Evolutionary conservation across 257 asterid species (phyloP).

Genomic region (Nyctanthes arbortristis): DNA sequence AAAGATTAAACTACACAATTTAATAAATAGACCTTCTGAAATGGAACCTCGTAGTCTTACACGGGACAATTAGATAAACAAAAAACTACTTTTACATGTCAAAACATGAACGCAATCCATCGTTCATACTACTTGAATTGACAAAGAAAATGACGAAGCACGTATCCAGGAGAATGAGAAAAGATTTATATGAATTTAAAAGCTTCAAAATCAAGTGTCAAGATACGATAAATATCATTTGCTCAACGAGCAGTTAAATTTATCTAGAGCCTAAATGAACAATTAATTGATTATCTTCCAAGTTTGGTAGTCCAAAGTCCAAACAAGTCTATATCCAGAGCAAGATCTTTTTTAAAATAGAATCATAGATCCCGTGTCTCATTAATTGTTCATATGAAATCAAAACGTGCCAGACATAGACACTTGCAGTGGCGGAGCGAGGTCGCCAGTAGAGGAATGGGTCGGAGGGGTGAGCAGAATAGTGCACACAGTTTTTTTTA

Average conservation of each 20-base stretch:
- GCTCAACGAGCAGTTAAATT: not conserved
- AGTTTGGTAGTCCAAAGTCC: not conserved
- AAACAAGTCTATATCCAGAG: not conserved
- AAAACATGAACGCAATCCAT: not conserved
- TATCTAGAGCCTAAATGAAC: not conserved
- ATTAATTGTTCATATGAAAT: not conserved
- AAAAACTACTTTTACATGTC: not conserved
- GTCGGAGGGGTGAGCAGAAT: too few relatives aligned
- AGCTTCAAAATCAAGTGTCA: not conserved
- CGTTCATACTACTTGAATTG: not conserved
- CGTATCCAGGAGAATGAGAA: too few relatives aligned
- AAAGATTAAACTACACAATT: too few relatives aligned
- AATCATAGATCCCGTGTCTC: not conserved
- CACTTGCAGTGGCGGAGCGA: too few relatives aligned
- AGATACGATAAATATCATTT: not conserved
- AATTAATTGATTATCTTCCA: not conserved
- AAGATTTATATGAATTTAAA: too few relatives aligned
- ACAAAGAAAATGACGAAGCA: not conserved
- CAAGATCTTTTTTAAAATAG: not conserved
- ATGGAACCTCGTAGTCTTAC: too few relatives aligned
- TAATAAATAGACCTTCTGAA: too few relatives aligned
- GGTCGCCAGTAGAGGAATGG: too few relatives aligned
- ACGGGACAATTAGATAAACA: too few relatives aligned
- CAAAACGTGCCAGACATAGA: too few relatives aligned
- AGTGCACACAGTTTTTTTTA: too few relatives aligned